Evolutionary conservation across 169 alveolate genomes (phyloP).

Genomic region (Eimeria mitis): DNA sequence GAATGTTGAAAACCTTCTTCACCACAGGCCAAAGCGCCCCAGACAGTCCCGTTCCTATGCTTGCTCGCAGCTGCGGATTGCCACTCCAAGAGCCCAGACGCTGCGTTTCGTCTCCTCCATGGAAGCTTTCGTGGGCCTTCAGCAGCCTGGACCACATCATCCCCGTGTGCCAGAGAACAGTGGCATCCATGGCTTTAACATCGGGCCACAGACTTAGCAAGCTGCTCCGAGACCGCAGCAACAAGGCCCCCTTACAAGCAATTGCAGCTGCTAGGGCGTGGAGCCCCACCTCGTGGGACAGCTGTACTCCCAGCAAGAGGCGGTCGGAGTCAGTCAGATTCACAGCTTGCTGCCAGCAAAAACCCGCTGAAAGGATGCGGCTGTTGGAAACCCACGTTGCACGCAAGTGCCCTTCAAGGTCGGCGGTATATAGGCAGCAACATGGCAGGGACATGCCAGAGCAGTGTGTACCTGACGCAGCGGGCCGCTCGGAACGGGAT

Average conservation of each 20-base stretch:
- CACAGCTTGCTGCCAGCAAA: slow-evolving; percentile 60
- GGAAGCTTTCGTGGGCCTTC: slow-evolving; percentile 57
- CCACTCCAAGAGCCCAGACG: slow-evolving; percentile 66
- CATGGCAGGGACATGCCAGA: slow-evolving; percentile 16
- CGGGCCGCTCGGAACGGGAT: slow-evolving; percentile 5
- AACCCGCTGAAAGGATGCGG: slow-evolving; percentile 61
- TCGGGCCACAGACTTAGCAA: slow-evolving; percentile 37
- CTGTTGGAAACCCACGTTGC: slow-evolving; percentile 31
- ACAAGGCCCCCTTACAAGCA: slow-evolving; percentile 40
- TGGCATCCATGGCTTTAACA: slow-evolving; percentile 49
- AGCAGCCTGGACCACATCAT: slow-evolving; percentile 53
- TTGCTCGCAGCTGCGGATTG: slow-evolving; percentile 41
- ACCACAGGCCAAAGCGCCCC: slow-evolving; percentile 70
- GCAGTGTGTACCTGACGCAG: background rate
- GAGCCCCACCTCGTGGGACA: slow-evolving; percentile 71
- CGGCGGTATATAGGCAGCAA: slow-evolving; percentile 42
- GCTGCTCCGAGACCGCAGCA: slow-evolving; percentile 45
- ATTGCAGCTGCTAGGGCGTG: slow-evolving; percentile 70
- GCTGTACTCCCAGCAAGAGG: slow-evolving; percentile 51
- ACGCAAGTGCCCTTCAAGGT: slow-evolving; percentile 53
- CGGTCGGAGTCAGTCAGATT: slow-evolving; percentile 39
- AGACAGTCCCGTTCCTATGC: slow-evolving; percentile 54
- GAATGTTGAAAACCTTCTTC: slow-evolving; percentile 12
- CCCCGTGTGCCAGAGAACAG: slow-evolving; percentile 62
- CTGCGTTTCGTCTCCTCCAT: slow-evolving; percentile 49